Conservation (phyloP, 1,284 basidiomycete species). For the Fomitopsis betulina region DNA sequence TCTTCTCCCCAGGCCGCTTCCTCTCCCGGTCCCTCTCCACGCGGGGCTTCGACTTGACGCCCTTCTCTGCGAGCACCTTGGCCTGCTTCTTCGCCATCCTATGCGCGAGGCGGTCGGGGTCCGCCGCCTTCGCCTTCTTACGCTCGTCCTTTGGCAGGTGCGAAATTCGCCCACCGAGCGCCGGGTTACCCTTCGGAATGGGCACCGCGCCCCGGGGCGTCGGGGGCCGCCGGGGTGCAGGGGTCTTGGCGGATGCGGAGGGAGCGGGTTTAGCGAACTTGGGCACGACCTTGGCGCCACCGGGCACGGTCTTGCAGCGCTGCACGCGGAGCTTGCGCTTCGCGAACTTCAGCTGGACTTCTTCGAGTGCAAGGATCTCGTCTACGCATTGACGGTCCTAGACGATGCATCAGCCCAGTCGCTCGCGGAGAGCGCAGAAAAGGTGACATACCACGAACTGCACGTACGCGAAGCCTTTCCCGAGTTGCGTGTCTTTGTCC, state of each 20-base stretch:
- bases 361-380: constrained; percentile 78
- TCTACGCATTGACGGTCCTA: constrained; percentile 89
- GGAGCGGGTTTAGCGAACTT: constrained; percentile 16
- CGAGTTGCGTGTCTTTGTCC: constrained; percentile 90
- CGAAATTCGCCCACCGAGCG: constrained; percentile 71
- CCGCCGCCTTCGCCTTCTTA: constrained; percentile 73
- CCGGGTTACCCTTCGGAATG: constrained; percentile 70
- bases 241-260: constrained; percentile 4
- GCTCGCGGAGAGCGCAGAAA: background rate
- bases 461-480: constrained; percentile 97
- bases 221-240: background rate
- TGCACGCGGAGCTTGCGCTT: constrained; percentile 88
- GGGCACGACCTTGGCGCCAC: constrained; percentile 24
- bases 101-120: constrained; percentile 76
- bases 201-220: constrained; percentile 4
- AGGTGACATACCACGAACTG: constrained; percentile 69
- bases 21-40: constrained; percentile 39
- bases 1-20: constrained; percentile 41
- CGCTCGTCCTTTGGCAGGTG: constrained; percentile 82
- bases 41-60: constrained; percentile 28
- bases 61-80: constrained; percentile 49
- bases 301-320: constrained; percentile 66
- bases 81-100: constrained; percentile 87
- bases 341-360: constrained; percentile 77
- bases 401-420: constrained; percentile 1